phyloP scores from a whole-genome alignment of 1,284 basidiomycete species.

The Ganoderma multipileum region DNA sequence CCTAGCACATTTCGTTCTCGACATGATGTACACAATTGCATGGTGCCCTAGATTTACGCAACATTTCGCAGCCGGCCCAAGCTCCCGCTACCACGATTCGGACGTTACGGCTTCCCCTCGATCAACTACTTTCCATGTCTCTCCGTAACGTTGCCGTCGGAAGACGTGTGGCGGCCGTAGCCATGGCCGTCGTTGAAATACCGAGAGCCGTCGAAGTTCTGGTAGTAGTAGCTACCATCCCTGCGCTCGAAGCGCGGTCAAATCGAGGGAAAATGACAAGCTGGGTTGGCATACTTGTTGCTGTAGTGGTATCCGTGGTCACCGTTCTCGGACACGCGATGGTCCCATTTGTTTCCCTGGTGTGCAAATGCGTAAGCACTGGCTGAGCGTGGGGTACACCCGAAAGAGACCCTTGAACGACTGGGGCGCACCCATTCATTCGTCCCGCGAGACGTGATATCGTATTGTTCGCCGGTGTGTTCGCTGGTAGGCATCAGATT shows the following conservation, averaged over 20 bases:
- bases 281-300: slow-evolving; percentile 32
- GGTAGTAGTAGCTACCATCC: slow-evolving; percentile 39
- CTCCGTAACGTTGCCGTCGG: slow-evolving; percentile 19
- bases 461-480: slow-evolving; percentile 26
- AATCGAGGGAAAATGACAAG: not conserved
- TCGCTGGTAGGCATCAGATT: slow-evolving; percentile 18
- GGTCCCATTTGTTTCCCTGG: slow-evolving; percentile 39
- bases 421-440: slow-evolving; percentile 34
- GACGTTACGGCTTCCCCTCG: not conserved
- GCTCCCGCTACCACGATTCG: not conserved
- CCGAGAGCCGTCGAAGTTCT: slow-evolving; percentile 34
- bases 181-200: slow-evolving; percentile 36
- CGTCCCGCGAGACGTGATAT: slow-evolving; percentile 31
- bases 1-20: not conserved
- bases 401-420: not conserved
- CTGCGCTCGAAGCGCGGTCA: slow-evolving; percentile 19
- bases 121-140: slow-evolving; percentile 14
- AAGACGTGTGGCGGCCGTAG: slow-evolving; percentile 30
- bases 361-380: not conserved
- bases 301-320: slow-evolving; percentile 39
- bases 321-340: slow-evolving; percentile 32
- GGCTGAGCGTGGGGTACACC: not conserved
- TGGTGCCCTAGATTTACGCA: not conserved
- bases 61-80: not conserved
- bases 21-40: not conserved